Conservation (phyloP, 495 filamentous ascomycete genomes). For the Articulospora tetracladia region DNA sequence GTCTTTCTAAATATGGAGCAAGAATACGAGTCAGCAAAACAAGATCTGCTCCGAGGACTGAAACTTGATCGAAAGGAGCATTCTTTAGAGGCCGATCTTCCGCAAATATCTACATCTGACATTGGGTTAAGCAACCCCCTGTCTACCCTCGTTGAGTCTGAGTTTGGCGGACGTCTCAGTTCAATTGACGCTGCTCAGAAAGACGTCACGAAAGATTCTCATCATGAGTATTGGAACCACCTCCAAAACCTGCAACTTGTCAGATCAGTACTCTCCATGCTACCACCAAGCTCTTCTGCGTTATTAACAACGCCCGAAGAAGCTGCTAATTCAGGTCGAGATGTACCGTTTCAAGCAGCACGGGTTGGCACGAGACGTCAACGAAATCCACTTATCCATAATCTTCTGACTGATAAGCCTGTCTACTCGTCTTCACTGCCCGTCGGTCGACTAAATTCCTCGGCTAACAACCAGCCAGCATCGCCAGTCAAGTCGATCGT, state of each 20-base stretch:
- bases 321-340: conserved; percentile 61
- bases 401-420: conserved; percentile 93
- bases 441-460: conserved; percentile 44
- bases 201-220: background rate
- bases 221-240: conserved; percentile 38
- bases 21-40: conserved; percentile 66
- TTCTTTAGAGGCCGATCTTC: conserved; percentile 3
- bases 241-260: conserved; percentile 71
- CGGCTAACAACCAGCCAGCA: conserved; percentile 13
- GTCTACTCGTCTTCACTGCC: conserved; percentile 88
- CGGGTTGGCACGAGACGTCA: conserved; percentile 71
- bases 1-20: conserved; percentile 96
- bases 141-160: conserved; percentile 39
- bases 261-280: conserved; percentile 61
- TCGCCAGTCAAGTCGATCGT: conserved; percentile 27
- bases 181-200: background rate
- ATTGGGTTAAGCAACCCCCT: conserved; percentile 41
- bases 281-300: conserved; percentile 83
- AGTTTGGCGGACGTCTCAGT: conserved; percentile 26
- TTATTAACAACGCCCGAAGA: conserved; percentile 83
- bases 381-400: conserved; percentile 93
- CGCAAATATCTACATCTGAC: conserved; percentile 6
- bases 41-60: conserved; percentile 43
- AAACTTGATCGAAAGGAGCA: background rate
- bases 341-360: conserved; percentile 39